phyloP scores from a whole-genome alignment of 2,329 filamentous ascomycete species.

The Conoideocrella luteorostrata region DNA sequence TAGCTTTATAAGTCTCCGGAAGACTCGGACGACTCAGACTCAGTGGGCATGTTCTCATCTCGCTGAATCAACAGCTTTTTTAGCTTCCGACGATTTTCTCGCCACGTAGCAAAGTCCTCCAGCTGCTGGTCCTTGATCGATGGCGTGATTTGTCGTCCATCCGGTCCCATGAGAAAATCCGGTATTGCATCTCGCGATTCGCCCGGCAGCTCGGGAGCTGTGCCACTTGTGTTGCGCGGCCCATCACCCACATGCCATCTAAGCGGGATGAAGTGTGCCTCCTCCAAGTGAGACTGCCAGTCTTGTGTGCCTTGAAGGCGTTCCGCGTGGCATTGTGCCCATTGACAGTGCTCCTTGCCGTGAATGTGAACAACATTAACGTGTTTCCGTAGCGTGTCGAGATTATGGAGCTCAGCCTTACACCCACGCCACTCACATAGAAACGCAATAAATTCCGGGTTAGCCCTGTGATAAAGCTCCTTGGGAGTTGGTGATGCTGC shows the following conservation, averaged over 20 bases:
- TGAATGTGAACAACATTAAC: conserved; percentile 42
- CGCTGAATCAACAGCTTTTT: conserved; percentile 35
- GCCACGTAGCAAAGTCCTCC: conserved; percentile 42
- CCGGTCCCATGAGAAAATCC: conserved; percentile 43
- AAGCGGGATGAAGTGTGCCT: conserved; percentile 45
- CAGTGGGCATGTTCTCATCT: conserved; percentile 40
- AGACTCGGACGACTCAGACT: conserved; percentile 3
- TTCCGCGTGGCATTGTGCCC: conserved; percentile 24
- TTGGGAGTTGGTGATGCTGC: conserved; percentile 30
- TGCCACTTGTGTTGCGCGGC: conserved; percentile 33
- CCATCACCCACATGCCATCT: conserved; percentile 57
- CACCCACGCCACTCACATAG: conserved; percentile 55
- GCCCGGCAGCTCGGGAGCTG: conserved; percentile 13
- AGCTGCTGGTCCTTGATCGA: conserved; percentile 44
- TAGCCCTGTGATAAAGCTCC: conserved; percentile 34
- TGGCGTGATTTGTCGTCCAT: conserved; percentile 53
- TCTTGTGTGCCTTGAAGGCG: conserved; percentile 13
- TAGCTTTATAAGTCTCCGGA: conserved; percentile 2
- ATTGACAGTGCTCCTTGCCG: conserved; percentile 19
- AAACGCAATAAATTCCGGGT: conserved; percentile 44
- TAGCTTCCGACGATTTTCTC: conserved; percentile 37
- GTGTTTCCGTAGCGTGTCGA: conserved; percentile 52
- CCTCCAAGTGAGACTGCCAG: conserved; percentile 46
- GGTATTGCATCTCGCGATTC: conserved; percentile 31
- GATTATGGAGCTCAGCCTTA: conserved; percentile 55